phyloP scores from a whole-genome alignment of 805 yeast species.

The Tetrapisispora namnaoensis region DNA sequence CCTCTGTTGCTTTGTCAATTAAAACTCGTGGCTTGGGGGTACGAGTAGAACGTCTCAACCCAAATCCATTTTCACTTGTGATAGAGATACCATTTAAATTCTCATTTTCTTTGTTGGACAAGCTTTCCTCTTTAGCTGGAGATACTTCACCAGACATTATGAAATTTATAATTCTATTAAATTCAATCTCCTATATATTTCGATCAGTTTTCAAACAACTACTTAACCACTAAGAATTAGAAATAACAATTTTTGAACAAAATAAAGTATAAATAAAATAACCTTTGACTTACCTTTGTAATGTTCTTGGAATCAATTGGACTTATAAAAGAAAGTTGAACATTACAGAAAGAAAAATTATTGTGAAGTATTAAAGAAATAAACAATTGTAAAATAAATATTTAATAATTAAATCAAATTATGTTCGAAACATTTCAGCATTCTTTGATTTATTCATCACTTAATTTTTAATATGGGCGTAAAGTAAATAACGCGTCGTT shows the following conservation, averaged over 20 bases:
- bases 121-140: neutral
- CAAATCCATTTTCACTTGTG: neutral
- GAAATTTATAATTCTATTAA: no score
- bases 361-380: neutral
- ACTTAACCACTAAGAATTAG: neutral
- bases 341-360: no score
- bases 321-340: no score
- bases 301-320: no score
- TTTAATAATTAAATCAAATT: neutral
- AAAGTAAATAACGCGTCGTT: neutral
- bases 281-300: neutral
- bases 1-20: slow-evolving; percentile 1
- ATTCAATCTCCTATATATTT: no score
- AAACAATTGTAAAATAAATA: neutral
- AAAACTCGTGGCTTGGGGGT: slow-evolving; percentile 10
- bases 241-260: neutral
- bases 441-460: neutral
- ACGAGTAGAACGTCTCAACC: slow-evolving; percentile 21
- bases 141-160: neutral
- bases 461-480: neutral
- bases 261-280: no score
- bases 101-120: neutral
- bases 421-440: neutral
- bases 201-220: no score
- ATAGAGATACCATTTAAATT: neutral